Base-by-base conservation (phyloP, 2,329 filamentous ascomycete genomes). In the Dactylonectria estremocensis region DNA sequence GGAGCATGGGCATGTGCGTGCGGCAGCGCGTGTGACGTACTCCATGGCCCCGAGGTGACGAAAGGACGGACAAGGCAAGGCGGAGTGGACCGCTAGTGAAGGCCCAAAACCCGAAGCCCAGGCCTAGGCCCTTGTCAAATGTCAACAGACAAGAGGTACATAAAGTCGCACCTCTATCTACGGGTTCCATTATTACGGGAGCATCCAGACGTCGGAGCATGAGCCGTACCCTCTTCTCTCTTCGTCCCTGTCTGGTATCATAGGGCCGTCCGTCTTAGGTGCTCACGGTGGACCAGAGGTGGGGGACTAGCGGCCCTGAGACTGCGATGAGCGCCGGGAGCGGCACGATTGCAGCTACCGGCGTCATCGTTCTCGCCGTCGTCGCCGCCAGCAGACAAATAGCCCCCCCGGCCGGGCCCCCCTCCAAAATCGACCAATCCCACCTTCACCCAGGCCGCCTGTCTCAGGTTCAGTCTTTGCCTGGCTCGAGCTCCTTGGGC, bases 1-100 rank as follows among this genome's bases (percentile, higher is more conserved):
- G 24, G 24, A 28, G 53, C 46, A 59, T 49, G 52, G 53, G 18
- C 64, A 60, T 50, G 62, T 57, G 57, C 35, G 60, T 66, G 63
- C 56, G 35, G 35, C 35, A 3, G 35, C 35, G 10, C 9, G n/a
- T 43, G 16, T n/a, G 40, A n/a, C 40, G 16, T n/a, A 43, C 40
- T 10, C 35, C 35, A 37, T 10, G 24, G 24, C 7, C 24, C 24
- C 13, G n/a, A 43, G 40, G 14, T 43, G 40, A 43, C 40, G 40
- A 43, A 43, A 52, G 16, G 49, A 53, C 49, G 49, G 49, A 53
- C 28, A 35, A 13, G 49, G 49, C 49, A 53, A 35, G 49, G 46
- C 22, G 49, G 49, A 31, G 48, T n/a, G 46, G 13, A 31, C 28
- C 49, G 3, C 28, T 33, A 43, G 14, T 43, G 40, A n/a, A n/a